Evolutionary conservation across 805 yeast genomes (phyloP), one percentile per base, ranked within the genome.

Genomic region (Yarrowia osloensis): DNA sequence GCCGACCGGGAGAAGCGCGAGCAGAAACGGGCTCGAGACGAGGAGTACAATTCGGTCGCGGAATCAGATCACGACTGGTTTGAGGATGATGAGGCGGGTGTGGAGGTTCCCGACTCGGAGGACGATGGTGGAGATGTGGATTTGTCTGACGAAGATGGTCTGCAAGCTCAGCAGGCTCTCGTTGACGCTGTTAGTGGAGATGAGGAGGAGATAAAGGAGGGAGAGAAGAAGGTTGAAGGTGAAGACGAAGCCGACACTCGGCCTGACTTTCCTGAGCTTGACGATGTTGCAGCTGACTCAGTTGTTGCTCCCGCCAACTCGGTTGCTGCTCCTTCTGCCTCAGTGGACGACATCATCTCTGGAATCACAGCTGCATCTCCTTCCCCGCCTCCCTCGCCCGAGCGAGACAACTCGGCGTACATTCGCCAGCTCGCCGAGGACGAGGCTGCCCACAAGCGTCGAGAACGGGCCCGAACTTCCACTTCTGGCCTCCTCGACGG

Each of bases 31-130:
- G 39, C 24, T 6, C 26, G 63, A 4, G 73, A 78, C 54, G 76
- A 83, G 22, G 76, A 77, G 33, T 95, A 97, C 5, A 96, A 90
- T 74, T 89, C 84, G 73, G 86, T 83, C 67, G 76, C 78, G 46
- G 84, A 82, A 44, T 83, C 85, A 71, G 78, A 82, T 70, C 89
- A 95, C 26, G 81, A 77, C 35, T 89, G 91, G 77, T 91, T 87
- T 76, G 98, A 98, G 46, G 90, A 97, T 4, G 78, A 92, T 67
- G 57, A 21, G 9, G 39, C 19, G 9, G 35, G 24, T n/a, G 35
- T 11, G 80, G 85, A 98, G 76, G 81, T 94, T 69, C 88, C 94
- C 70, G 98, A 59, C 22, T 59, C 65, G 3, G 65, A 42, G 8
- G 46, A 35, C 9, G 49, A 57, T 13, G 37, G 7, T 5, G 49